phyloP scores from a whole-genome alignment of 306 rosid genomes.

The Cucurbita pepo region DNA sequence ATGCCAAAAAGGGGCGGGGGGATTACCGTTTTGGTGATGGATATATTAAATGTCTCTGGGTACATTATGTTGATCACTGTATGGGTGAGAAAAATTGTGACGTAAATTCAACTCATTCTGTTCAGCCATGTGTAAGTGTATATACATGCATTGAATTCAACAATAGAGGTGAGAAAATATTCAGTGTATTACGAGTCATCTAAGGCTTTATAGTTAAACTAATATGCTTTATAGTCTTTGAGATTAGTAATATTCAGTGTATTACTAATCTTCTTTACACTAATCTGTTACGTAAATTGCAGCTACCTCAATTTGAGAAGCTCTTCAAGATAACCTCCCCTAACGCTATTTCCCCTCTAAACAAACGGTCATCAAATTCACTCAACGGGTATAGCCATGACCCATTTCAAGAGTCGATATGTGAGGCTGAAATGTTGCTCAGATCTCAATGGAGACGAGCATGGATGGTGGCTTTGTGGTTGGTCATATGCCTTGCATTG shows the following conservation, averaged over 20 bases:
- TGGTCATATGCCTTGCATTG: slow-evolving; percentile 26
- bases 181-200: not conserved
- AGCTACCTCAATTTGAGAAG: slow-evolving; percentile 36
- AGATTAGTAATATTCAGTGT: not conserved
- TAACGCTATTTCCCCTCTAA: slow-evolving; percentile 14
- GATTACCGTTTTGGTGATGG: not conserved
- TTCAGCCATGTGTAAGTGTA: not conserved
- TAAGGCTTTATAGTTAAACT: not conserved
- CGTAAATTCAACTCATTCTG: not conserved
- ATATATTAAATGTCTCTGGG: not conserved
- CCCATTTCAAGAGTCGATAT: slow-evolving; percentile 22
- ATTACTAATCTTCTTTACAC: not conserved
- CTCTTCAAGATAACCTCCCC: slow-evolving; percentile 27
- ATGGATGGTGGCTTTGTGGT: slow-evolving; percentile 58
- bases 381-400: slow-evolving; percentile 6
- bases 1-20: not conserved
- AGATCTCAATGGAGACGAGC: slow-evolving; percentile 56
- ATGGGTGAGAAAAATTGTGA: not conserved
- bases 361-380: slow-evolving; percentile 7
- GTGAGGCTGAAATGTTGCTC: slow-evolving; percentile 41
- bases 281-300: not conserved
- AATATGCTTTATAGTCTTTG: not conserved
- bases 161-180: not conserved
- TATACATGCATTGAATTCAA: not conserved
- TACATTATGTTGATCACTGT: not conserved